phyloP scores from a whole-genome alignment of 225 moss, liverwort and hornwort species.

The Marchantia paleacea region DNA sequence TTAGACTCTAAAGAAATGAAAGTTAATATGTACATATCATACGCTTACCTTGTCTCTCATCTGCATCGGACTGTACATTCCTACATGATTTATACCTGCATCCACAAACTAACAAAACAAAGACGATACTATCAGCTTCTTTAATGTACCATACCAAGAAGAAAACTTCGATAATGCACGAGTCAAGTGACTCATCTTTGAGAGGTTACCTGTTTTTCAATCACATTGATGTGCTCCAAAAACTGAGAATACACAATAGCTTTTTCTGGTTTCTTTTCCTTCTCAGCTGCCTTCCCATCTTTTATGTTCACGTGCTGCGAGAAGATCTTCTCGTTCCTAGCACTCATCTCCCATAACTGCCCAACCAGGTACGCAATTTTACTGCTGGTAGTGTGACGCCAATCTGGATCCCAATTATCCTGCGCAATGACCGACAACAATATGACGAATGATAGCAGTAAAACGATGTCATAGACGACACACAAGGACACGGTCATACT shows the following conservation, averaged over 20 bases:
- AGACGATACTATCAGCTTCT: neutral
- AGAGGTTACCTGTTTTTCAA: conserved; percentile 67
- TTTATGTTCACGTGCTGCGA: conserved; percentile 19
- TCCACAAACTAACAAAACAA: conserved; percentile 47
- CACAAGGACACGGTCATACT: neutral
- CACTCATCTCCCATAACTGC: conserved; percentile 64
- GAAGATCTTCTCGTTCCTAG: conserved; percentile 47
- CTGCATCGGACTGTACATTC: conserved; percentile 97
- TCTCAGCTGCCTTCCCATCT: neutral
- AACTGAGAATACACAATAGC: conserved; percentile 95
- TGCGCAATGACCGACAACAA: conserved; percentile 13
- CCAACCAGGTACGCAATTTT: conserved; percentile 84
- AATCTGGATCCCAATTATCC: conserved; percentile 96
- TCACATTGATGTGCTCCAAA: conserved; percentile 94
- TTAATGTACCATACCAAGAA: neutral
- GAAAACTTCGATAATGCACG: neutral
- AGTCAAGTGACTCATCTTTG: neutral
- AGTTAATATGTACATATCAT: neutral
- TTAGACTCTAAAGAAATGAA: neutral
- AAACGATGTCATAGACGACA: no score
- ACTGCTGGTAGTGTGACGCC: conserved; percentile 95
- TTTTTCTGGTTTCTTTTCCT: conserved; percentile 57
- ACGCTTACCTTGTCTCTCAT: conserved; percentile 59
- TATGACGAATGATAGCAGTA: neutral
- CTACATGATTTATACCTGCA: conserved; percentile 77